Evolutionary conservation across 768 basidiomycete genomes (phyloP), one percentile per base, ranked within the genome.

Genomic region (Neoboletus brunneissimus): DNA sequence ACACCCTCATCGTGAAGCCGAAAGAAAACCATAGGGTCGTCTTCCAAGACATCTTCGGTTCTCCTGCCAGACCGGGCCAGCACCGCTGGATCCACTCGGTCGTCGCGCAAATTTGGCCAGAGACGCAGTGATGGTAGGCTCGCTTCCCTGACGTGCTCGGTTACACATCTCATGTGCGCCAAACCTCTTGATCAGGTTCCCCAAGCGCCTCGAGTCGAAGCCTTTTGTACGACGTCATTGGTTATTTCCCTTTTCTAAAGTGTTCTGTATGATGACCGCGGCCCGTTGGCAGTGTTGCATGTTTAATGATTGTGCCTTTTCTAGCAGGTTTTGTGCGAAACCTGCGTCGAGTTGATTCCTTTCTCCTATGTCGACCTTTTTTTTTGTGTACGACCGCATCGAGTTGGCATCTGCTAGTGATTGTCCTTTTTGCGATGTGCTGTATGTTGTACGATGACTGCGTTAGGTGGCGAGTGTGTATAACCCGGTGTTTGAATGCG

Each of bases 1-100:
- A 80, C 48, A 70, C 69, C 34, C 55, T 79, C 48, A 6, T 27
- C 27, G 27, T 27, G 27, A 29, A 29, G 45, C 27, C 12, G 6
- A 46, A 46, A 18, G 0, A 3, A 1, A 27, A 27, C 18, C n/a
- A n/a, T 6, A 12, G n/a, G 27, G 27, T 46, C 27, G 11, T 5
- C 18, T 53, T 27, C 15, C 4, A 53, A 20, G 52, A 53, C 15
- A 16, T 37, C 45, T 27, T 27, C 27, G 5, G 27, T 27, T 27
- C 27, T 27, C 5, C 23, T 11, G 29, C 48, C 2, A 50, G n/a
- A n/a, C 32, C 46, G 7, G 34, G 34, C 25, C 46, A 53, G 32
- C 52, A 50, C 45, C 52, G 25, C n/a, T 53, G 52, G 52, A 10
- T 49, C 27, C 27, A 27, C 27, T 31, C 31, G 31, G 31, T 31